Evolutionary conservation across 169 alveolate genomes (phyloP).

Genomic region (Plasmodium gaboni): DNA sequence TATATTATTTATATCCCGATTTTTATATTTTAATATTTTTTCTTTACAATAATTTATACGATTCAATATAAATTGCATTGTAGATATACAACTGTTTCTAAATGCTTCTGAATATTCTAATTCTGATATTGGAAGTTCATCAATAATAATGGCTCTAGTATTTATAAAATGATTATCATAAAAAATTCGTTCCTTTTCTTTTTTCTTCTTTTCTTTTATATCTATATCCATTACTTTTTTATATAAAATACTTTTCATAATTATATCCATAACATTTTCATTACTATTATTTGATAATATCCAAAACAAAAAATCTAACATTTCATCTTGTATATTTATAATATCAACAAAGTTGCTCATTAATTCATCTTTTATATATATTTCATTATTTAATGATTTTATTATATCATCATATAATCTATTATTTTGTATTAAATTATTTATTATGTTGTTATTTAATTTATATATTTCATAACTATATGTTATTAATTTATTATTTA

Average conservation of each 20-base stretch:
- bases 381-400: constrained; percentile 10
- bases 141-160: constrained; percentile 60
- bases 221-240: constrained; percentile 38
- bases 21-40: constrained; percentile 11
- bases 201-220: constrained; percentile 57
- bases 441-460: constrained; percentile 20
- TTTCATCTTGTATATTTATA: constrained; percentile 6
- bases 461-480: constrained; percentile 39
- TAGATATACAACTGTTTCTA: constrained; percentile 29
- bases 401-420: constrained; percentile 12
- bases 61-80: constrained; percentile 61
- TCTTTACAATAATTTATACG: constrained; percentile 52
- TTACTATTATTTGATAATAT: constrained; percentile 5
- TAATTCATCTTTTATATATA: constrained; percentile 9
- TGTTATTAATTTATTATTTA: constrained; percentile 6
- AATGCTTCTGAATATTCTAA: constrained; percentile 72
- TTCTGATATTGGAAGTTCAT: constrained; percentile 67
- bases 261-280: constrained; percentile 3
- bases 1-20: too few relatives aligned
- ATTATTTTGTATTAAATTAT: constrained; percentile 8
- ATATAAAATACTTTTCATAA: constrained; percentile 14
- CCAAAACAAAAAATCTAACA: constrained; percentile 8
- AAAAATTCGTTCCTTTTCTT: constrained; percentile 37
- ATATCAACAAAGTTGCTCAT: constrained; percentile 13
- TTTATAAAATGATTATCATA: constrained; percentile 63